Conservation (phyloP, 2,329 filamentous ascomycete species). For the Xylaria sp. region DNA sequence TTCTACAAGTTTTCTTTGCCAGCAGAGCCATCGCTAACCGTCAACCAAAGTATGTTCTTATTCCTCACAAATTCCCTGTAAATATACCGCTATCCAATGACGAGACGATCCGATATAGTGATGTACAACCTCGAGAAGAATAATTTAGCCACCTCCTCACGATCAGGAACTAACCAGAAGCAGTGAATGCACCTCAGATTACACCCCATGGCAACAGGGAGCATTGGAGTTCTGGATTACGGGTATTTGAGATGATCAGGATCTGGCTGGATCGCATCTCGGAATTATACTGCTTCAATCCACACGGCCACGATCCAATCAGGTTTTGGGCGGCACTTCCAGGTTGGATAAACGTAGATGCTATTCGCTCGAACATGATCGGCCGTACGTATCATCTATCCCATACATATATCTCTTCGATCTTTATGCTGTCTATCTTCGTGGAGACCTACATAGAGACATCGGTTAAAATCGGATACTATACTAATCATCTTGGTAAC, state of each 20-base stretch:
- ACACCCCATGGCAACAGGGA: background rate
- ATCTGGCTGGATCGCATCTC: conserved; percentile 34
- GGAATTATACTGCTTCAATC: conserved; percentile 17
- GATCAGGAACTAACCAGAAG: conserved; percentile 7
- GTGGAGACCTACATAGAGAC: background rate
- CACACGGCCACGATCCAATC: background rate
- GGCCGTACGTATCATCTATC: conserved; percentile 22
- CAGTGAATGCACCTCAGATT: conserved; percentile 32
- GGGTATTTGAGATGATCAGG: conserved; percentile 37
- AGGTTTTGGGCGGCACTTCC: conserved; percentile 25
- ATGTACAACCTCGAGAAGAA: background rate
- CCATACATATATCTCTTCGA: background rate
- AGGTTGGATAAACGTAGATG: conserved; percentile 41
- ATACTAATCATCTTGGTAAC: background rate
- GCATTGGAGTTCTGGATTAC: conserved; percentile 36
- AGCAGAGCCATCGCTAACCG: background rate
- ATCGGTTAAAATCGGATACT: background rate
- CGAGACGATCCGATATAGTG: background rate
- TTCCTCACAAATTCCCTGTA: background rate
- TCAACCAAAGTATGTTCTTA: conserved; percentile 16
- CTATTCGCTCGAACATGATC: conserved; percentile 41
- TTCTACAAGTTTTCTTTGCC: background rate
- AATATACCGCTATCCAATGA: too few species aligned
- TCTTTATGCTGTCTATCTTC: background rate
- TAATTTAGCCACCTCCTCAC: background rate